These are phyloP conservation scores for Solanum rostratum DNA, from an alignment of 257 asterid species.

Conservation along the genomic window DNA sequence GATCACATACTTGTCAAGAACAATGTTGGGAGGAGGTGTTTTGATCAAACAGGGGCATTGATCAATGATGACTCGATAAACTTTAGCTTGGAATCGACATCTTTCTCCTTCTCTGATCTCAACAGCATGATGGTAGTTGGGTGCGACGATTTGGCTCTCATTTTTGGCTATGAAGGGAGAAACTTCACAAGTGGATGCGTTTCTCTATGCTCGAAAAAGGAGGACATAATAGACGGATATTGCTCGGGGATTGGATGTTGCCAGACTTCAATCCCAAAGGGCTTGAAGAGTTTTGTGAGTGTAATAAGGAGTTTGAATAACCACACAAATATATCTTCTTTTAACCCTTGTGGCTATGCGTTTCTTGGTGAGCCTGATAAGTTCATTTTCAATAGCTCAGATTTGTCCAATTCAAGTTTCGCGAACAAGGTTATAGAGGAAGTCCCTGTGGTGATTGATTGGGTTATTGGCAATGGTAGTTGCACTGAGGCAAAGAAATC, in stretches of 20 bases:
- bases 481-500: neutral
- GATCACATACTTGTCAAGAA: neutral
- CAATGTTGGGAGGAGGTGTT: neutral
- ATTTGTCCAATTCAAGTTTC: neutral
- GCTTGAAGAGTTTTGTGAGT: neutral
- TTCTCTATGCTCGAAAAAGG: neutral
- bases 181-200: neutral
- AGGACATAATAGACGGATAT: neutral
- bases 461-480: neutral
- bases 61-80: neutral
- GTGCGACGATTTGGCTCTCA: neutral
- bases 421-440: neutral
- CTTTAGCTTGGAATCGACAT: neutral
- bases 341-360: neutral
- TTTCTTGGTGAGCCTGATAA: neutral
- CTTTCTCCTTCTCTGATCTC: neutral
- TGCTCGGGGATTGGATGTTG: neutral
- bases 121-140: neutral
- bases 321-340: neutral
- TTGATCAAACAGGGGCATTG: neutral
- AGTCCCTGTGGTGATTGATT: neutral
- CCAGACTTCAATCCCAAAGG: neutral
- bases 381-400: neutral
- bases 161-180: neutral
- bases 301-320: neutral